These are phyloP conservation scores for Colletotrichum musicola DNA, from an alignment of 2,329 filamentous ascomycete species.

Conservation along the genomic window DNA sequence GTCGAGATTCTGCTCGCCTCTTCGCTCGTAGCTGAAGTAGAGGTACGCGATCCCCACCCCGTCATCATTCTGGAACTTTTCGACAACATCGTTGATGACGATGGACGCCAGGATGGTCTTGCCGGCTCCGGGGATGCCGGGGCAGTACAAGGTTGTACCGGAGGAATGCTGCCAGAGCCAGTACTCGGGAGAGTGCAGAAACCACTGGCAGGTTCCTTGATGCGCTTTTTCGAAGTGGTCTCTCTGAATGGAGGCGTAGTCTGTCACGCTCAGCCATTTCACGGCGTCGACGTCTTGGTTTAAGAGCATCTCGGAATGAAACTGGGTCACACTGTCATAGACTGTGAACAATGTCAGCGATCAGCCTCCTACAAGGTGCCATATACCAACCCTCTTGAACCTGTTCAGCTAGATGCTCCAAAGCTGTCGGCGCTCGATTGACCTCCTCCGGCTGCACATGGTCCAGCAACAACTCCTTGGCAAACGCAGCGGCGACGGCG, in stretches of 20 bases:
- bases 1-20: conserved; percentile 51
- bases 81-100: conserved; percentile 55
- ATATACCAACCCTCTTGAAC: too few species aligned
- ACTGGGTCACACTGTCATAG: too few species aligned
- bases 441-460: too few species aligned
- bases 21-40: conserved; percentile 57
- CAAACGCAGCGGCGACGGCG: conserved; percentile 46
- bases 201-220: conserved; percentile 58
- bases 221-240: too few species aligned
- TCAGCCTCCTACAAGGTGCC: too few species aligned
- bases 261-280: too few species aligned
- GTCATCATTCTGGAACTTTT: conserved; percentile 41
- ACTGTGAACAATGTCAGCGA: too few species aligned
- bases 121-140: conserved; percentile 60
- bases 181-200: conserved; percentile 55
- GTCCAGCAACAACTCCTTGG: conserved; percentile 36
- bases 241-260: too few species aligned
- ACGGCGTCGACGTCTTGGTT: too few species aligned
- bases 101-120: conserved; percentile 61
- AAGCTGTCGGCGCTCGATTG: too few species aligned
- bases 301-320: too few species aligned
- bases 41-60: conserved; percentile 56
- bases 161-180: conserved; percentile 46
- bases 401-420: too few species aligned
- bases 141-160: conserved; percentile 56